Conservation (phyloP, 352 stramenopile genomes). For the Globisporangium mamillatum region DNA sequence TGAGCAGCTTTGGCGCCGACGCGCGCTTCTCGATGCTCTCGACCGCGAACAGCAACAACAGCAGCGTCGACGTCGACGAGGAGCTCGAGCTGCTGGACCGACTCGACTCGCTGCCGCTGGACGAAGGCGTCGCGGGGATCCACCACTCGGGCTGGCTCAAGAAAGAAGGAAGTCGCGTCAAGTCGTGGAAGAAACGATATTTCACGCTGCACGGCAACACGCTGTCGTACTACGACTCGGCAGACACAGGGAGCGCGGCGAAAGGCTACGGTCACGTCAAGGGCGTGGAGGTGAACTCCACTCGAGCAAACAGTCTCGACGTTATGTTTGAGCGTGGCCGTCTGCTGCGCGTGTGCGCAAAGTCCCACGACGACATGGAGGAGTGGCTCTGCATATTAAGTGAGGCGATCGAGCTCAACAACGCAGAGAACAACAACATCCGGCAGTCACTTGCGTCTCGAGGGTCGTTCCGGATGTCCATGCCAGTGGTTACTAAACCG, state of each 20-base stretch:
- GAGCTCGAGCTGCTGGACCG: slow-evolving; percentile 52
- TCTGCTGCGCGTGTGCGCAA: slow-evolving; percentile 66
- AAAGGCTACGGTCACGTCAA: slow-evolving; percentile 81
- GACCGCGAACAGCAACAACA: slow-evolving; percentile 19
- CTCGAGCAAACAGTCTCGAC: slow-evolving; percentile 60
- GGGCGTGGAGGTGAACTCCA: slow-evolving; percentile 68
- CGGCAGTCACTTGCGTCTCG: slow-evolving; percentile 46
- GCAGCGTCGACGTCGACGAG: slow-evolving; percentile 46
- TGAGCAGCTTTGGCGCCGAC: slow-evolving; percentile 15
- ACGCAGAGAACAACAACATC: slow-evolving; percentile 54
- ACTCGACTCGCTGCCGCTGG: slow-evolving; percentile 52
- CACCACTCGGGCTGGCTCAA: slow-evolving; percentile 77
- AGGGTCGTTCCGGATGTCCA: slow-evolving; percentile 42
- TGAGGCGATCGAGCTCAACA: slow-evolving; percentile 63
- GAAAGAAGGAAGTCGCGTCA: slow-evolving; percentile 75
- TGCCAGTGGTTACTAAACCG: slow-evolving; percentile 18
- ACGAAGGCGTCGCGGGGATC: slow-evolving; percentile 43
- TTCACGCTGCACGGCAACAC: slow-evolving; percentile 76
- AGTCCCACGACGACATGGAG: slow-evolving; percentile 62
- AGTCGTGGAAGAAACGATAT: slow-evolving; percentile 81
- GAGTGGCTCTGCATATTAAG: slow-evolving; percentile 72
- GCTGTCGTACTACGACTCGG: slow-evolving; percentile 83
- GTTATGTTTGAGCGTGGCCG: slow-evolving; percentile 77
- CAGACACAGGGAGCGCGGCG: slow-evolving; percentile 62
- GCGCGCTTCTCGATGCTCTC: slow-evolving; percentile 52